Base-by-base conservation (phyloP, 495 filamentous ascomycete species). In the Podospora bellae-mahoneyi region DNA sequence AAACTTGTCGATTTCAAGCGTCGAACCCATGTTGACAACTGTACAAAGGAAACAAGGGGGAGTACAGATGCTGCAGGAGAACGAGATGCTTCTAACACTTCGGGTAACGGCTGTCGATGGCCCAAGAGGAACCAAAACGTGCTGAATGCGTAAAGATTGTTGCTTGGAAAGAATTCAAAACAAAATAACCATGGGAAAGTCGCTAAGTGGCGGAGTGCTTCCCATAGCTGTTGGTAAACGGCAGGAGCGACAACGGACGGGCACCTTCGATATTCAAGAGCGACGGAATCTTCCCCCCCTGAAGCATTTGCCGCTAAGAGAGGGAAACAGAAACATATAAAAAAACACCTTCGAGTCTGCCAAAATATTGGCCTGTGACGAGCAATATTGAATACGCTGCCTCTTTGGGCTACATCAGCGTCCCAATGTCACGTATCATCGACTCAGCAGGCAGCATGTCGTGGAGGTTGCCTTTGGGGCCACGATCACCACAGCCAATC, bases 1-100 rank as follows among this genome's bases (percentile, higher is more conserved):
- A 69, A 85, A 85, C 5, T 77, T 75, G 53, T 80, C 76, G 30
- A 84, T 30, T 19, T 32, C 30, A 15, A n/a, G 23, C 30, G 60
- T n/a, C 10, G 60, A 27, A 27, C 16, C 27, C 60, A 32, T 62
- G 9, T 30, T 62, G 60, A 34, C 27, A 16, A 62, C 23, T 18
- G 16, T 28, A 28, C 27, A n/a, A 18, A 16, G 27, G 13, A 61
- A 5, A 5, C 5, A 28, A 26, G 18, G 15, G 54, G 54, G 16
- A 0, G 54, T 57, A 26, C 10, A 26, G n/a, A 19, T 26, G 55
- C n/a, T 58, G 55, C 1, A 58, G 18, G 55, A 58, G 55, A 48
- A 48, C 5, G 39, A 48, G 55, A n/a, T 58, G n/a, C 23, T 58
- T 26, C n/a, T 20, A 20, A 23, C 9, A 58, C 5, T 58, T 58